phyloP scores from a whole-genome alignment of 2,329 filamentous ascomycete genomes.

The Helicocarpus griseus region DNA sequence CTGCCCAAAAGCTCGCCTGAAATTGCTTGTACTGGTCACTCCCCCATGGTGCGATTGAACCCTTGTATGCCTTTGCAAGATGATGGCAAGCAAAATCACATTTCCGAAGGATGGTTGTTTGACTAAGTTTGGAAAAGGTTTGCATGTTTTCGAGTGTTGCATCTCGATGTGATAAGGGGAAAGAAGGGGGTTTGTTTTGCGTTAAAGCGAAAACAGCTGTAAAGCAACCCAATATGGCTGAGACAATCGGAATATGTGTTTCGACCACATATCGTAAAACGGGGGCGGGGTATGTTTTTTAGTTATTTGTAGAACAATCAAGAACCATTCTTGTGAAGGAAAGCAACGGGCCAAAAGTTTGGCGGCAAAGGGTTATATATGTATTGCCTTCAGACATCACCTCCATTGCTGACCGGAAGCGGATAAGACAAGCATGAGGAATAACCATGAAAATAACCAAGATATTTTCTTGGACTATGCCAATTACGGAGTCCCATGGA shows the following conservation, averaged over 20 bases:
- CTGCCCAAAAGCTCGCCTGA: conserved; percentile 23
- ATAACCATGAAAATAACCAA: no score
- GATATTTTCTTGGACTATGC: no score
- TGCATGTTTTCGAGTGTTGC: neutral
- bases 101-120: neutral
- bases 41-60: neutral
- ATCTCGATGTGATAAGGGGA: neutral
- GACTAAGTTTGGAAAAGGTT: neutral
- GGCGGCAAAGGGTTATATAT: no score
- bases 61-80: neutral
- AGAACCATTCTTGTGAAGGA: neutral
- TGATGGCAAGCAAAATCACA: neutral
- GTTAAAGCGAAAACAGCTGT: neutral
- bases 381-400: no score
- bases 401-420: no score
- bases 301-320: no score
- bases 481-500: no score
- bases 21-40: conserved; percentile 8
- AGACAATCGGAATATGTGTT: neutral
- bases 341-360: no score
- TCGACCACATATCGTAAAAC: neutral
- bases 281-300: no score
- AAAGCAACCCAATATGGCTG: neutral
- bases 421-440: no score
- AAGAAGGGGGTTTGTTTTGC: neutral